Evolutionary conservation across 345 rosid genomes (phyloP).

Genomic region (Syzygium aqueum): DNA sequence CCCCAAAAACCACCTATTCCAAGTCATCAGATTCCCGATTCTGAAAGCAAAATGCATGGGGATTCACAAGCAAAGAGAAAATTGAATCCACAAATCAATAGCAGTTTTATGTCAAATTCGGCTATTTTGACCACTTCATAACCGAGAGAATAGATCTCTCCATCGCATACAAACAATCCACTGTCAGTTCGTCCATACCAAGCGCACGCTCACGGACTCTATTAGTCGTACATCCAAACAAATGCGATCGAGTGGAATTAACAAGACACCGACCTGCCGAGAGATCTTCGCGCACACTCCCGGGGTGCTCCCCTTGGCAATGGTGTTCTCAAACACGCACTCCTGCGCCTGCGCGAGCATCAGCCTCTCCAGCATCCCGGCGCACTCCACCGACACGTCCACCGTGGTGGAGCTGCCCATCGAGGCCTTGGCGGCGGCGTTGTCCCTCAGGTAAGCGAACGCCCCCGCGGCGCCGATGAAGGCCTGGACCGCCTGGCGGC

Average conservation of each 20-base stretch:
- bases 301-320: conserved; percentile 93
- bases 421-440: conserved; percentile 65
- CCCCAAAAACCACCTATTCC: neutral
- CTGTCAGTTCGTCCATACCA: neutral
- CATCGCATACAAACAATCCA: neutral
- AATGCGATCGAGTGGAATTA: neutral
- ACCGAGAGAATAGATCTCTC: neutral
- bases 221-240: neutral
- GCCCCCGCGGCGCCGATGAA: conserved; percentile 86
- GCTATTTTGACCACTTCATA: neutral
- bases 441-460: conserved; percentile 64
- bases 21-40: neutral
- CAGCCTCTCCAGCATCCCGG: conserved; percentile 85
- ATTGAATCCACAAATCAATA: neutral
- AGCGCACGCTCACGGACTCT: neutral
- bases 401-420: conserved; percentile 69
- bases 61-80: neutral
- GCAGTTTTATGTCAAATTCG: neutral
- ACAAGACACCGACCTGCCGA: conserved; percentile 56
- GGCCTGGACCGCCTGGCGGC: conserved; percentile 85
- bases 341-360: conserved; percentile 98
- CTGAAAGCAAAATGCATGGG: neutral
- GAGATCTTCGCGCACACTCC: conserved; percentile 93
- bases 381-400: conserved; percentile 83
- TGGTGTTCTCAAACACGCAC: conserved; percentile 91